Evolutionary conservation across 2,329 filamentous ascomycete species (phyloP).

Genomic region (Pestalotiopsis fici): DNA sequence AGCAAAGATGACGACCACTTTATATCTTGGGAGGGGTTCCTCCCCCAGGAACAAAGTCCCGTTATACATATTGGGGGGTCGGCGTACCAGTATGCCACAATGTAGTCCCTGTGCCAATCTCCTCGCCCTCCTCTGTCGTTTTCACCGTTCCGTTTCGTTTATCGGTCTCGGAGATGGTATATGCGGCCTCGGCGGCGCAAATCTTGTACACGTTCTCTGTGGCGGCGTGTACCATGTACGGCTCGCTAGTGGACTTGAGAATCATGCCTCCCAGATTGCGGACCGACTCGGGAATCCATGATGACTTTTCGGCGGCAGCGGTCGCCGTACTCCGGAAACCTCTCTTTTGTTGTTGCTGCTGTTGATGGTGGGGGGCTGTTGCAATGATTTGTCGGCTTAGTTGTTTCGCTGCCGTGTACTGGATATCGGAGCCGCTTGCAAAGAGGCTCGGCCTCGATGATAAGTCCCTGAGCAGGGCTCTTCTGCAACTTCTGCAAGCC

Average conservation of each 20-base stretch:
- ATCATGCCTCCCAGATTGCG: slow-evolving; percentile 27
- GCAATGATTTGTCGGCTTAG: slow-evolving; percentile 24
- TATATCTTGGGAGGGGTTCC: neutral
- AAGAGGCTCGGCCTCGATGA: neutral
- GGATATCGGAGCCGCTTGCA: neutral
- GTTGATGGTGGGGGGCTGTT: slow-evolving; percentile 12
- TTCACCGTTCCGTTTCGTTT: slow-evolving; percentile 68
- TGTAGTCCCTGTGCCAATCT: slow-evolving; percentile 73
- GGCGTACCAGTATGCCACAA: slow-evolving; percentile 80
- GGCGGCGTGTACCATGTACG: slow-evolving; percentile 77
- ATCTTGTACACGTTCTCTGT: slow-evolving; percentile 79
- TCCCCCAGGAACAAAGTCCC: neutral
- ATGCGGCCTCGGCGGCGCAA: slow-evolving; percentile 73
- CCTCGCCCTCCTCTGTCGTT: slow-evolving; percentile 76
- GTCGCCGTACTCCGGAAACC: slow-evolving; percentile 36
- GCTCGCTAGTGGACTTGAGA: slow-evolving; percentile 27
- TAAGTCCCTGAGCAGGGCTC: neutral
- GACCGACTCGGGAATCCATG: slow-evolving; percentile 21
- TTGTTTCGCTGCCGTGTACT: slow-evolving; percentile 10
- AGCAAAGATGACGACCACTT: neutral
- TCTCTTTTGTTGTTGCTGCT: slow-evolving; percentile 25
- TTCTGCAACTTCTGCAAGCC: slow-evolving; percentile 3
- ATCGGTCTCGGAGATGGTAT: slow-evolving; percentile 69
- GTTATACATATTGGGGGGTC: neutral
- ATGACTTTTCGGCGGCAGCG: slow-evolving; percentile 22